A percentile compares a stretch with the other conserved stretches of the same genome.
Conservation (phyloP, 2,329 filamentous ascomycete species). For the Colletotrichum falcatum region DNA sequence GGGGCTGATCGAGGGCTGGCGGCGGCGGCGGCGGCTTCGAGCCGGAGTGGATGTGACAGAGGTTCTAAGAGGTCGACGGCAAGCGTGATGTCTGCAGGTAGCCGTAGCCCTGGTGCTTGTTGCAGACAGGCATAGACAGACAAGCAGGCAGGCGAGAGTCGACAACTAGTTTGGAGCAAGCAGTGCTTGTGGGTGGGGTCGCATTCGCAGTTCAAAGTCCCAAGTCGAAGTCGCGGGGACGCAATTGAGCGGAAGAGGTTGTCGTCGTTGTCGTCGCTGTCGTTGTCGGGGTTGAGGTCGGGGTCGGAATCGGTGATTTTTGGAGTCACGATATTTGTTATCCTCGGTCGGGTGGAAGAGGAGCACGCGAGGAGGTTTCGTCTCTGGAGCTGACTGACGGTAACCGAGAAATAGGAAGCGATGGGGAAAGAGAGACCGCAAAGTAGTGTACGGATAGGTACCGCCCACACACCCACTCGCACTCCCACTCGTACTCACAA, state of each 20-base stretch:
- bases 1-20: constrained; percentile 33
- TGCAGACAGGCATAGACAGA: constrained; percentile 35
- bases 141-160: constrained; percentile 25
- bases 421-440: background rate
- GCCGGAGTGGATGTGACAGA: constrained; percentile 37
- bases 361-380: constrained; percentile 36
- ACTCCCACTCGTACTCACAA: background rate
- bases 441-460: constrained; percentile 1
- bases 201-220: constrained; percentile 7
- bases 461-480: background rate
- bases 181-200: constrained; percentile 6
- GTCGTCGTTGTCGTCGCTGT: constrained; percentile 20
- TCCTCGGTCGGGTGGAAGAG: constrained; percentile 42
- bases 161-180: constrained; percentile 27
- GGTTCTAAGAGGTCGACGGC: constrained; percentile 37
- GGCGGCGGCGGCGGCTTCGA: constrained; percentile 10
- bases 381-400: constrained; percentile 32
- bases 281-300: constrained; percentile 15
- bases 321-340: constrained; percentile 38
- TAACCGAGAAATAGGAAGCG: constrained; percentile 13
- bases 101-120: constrained; percentile 39
- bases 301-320: constrained; percentile 11
- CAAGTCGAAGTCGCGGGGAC: constrained; percentile 14
- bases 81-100: constrained; percentile 38
- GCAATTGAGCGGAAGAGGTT: constrained; percentile 19